phyloP scores from a whole-genome alignment of 139 green algal genomes.

The Zygnema cylindricum region DNA sequence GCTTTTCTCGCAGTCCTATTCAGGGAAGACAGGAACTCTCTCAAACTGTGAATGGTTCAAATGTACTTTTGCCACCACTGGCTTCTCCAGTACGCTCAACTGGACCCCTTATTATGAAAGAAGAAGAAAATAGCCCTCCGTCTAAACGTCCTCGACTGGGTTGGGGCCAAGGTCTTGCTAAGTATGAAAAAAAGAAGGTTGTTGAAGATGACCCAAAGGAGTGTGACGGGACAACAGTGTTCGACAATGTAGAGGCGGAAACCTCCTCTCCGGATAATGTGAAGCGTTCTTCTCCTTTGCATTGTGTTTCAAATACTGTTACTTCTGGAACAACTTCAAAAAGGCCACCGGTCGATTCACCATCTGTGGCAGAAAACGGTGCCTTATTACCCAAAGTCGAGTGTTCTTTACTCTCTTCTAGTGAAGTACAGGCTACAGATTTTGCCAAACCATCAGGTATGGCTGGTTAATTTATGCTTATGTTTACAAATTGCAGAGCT shows the following conservation, averaged over 20 bases:
- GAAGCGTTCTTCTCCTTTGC: not conserved
- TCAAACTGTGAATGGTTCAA: not conserved
- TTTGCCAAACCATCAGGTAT: no score
- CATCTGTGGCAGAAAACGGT: no score
- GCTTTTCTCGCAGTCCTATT: not conserved
- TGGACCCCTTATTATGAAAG: slow-evolving; percentile 2
- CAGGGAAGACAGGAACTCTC: not conserved
- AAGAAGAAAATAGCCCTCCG: slow-evolving; percentile 2
- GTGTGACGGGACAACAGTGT: not conserved
- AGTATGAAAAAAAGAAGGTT: slow-evolving; percentile 53
- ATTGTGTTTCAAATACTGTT: no score
- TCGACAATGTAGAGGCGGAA: not conserved
- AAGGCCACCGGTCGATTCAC: no score
- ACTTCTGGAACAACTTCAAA: no score
- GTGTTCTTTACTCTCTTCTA: no score
- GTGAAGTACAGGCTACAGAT: no score
- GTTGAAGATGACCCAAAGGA: not conserved
- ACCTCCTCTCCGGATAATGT: no score
- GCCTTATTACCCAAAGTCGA: no score
- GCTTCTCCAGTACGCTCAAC: not conserved
- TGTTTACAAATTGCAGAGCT: no score
- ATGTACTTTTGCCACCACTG: not conserved
- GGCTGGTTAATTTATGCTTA: no score
- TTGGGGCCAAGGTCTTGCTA: slow-evolving; percentile 55
- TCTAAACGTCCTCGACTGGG: slow-evolving; percentile 45